Evolutionary conservation across 2,329 filamentous ascomycete species (phyloP).

Genomic region (Decorospora gaudefroyi): DNA sequence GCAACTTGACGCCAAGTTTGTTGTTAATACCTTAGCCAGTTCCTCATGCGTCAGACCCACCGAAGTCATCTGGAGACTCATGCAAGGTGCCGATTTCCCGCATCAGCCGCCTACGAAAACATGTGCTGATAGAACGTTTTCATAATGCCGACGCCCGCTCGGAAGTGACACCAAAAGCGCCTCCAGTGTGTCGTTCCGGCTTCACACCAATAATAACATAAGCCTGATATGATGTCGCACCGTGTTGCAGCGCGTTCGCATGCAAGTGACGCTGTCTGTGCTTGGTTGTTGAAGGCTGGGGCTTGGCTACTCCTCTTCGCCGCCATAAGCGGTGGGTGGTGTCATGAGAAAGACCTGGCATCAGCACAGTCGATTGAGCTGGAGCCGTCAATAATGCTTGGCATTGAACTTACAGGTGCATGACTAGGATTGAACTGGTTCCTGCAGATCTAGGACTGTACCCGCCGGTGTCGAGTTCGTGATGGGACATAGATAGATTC

Average conservation of each 20-base stretch:
- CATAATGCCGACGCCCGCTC: constrained; percentile 8
- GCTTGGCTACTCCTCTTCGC: constrained; percentile 22
- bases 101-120: constrained; percentile 30
- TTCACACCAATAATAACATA: constrained; percentile 14
- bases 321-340: constrained; percentile 29
- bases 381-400: too few species aligned
- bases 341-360: constrained; percentile 12
- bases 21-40: too few species aligned
- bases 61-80: too few species aligned
- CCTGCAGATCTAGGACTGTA: too few species aligned
- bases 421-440: too few species aligned
- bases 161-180: neutral
- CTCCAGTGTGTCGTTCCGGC: constrained; percentile 4
- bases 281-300: constrained; percentile 19
- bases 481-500: too few species aligned
- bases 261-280: constrained; percentile 21
- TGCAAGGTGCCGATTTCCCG: constrained; percentile 3
- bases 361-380: too few species aligned
- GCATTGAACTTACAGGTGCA: too few species aligned
- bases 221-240: constrained; percentile 1
- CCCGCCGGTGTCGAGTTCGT: too few species aligned
- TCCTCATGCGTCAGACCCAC: too few species aligned
- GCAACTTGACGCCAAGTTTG: too few species aligned
- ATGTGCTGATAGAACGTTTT: constrained; percentile 7
- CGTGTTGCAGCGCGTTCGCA: constrained; percentile 9